These are phyloP conservation scores for Schizopora paradoxa DNA, from an alignment of 1,284 basidiomycete genomes.

Conservation along the genomic window DNA sequence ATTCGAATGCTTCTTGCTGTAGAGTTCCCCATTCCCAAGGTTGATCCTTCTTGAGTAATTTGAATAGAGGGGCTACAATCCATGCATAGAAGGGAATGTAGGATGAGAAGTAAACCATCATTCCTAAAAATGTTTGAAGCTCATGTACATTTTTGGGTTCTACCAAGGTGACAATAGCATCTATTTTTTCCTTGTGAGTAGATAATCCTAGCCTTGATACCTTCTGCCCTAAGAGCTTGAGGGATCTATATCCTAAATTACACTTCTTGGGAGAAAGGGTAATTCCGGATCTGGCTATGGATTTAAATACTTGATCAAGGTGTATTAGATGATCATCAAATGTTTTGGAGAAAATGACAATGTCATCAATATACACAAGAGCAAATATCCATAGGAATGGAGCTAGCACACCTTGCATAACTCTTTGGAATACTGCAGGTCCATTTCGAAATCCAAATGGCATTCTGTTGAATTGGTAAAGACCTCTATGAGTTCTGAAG, in stretches of 20 bases:
- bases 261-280: conserved; percentile 22
- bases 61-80: conserved; percentile 21
- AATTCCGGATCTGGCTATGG: conserved; percentile 16
- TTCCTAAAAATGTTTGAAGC: conserved; percentile 27
- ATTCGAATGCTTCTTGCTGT: conserved; percentile 24
- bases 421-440: conserved; percentile 24
- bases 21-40: conserved; percentile 21
- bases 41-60: conserved; percentile 20
- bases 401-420: conserved; percentile 23
- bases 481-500: conserved; percentile 26
- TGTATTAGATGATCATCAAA: conserved; percentile 21
- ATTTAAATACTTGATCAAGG: conserved; percentile 17
- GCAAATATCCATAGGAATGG: conserved; percentile 24
- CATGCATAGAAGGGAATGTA: conserved; percentile 30
- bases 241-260: conserved; percentile 19
- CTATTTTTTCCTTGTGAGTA: conserved; percentile 29
- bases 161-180: conserved; percentile 24
- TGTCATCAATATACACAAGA: conserved; percentile 25
- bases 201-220: conserved; percentile 25
- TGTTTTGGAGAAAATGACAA: conserved; percentile 18
- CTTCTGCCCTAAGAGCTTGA: conserved; percentile 23
- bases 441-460: conserved; percentile 29
- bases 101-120: conserved; percentile 29
- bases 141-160: conserved; percentile 18
- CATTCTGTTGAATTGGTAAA: conserved; percentile 27